phyloP scores from a whole-genome alignment of 306 rosid species.

The Vigna nakashimae region DNA sequence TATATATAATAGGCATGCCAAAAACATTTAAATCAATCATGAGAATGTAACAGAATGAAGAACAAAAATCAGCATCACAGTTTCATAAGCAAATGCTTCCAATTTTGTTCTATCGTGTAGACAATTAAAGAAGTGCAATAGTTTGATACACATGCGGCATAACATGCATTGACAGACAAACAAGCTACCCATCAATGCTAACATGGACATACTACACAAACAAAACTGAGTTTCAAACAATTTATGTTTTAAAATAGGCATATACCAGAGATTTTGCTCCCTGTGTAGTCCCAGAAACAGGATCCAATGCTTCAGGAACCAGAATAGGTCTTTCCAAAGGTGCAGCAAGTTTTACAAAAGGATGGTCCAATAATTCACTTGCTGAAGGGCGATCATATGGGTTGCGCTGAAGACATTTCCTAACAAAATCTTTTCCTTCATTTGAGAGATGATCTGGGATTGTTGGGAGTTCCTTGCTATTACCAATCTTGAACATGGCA shows the following conservation, averaged over 20 bases:
- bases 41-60: slow-evolving; percentile 15
- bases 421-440: slow-evolving; percentile 90
- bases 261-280: slow-evolving; percentile 82
- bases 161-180: slow-evolving; percentile 5
- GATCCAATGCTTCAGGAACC: slow-evolving; percentile 61
- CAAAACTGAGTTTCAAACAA: not conserved
- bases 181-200: slow-evolving; percentile 1
- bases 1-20: slow-evolving; percentile 9
- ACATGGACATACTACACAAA: slow-evolving; percentile 14
- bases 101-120: slow-evolving; percentile 9
- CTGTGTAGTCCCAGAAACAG: slow-evolving; percentile 56
- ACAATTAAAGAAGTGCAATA: slow-evolving; percentile 3
- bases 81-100: slow-evolving; percentile 23
- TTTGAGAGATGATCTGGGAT: slow-evolving; percentile 88
- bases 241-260: slow-evolving; percentile 16
- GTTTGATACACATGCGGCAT: not conserved
- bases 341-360: slow-evolving; percentile 86
- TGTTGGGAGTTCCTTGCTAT: slow-evolving; percentile 92
- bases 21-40: not conserved
- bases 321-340: slow-evolving; percentile 83
- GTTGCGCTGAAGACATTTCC: slow-evolving; percentile 86
- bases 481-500: slow-evolving; percentile 99
- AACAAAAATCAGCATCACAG: not conserved
- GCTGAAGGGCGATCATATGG: slow-evolving; percentile 91
- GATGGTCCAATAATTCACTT: slow-evolving; percentile 80